Base-by-base conservation (phyloP, 1,139 yeast genomes). In the Magnusiomyces paraingens region DNA sequence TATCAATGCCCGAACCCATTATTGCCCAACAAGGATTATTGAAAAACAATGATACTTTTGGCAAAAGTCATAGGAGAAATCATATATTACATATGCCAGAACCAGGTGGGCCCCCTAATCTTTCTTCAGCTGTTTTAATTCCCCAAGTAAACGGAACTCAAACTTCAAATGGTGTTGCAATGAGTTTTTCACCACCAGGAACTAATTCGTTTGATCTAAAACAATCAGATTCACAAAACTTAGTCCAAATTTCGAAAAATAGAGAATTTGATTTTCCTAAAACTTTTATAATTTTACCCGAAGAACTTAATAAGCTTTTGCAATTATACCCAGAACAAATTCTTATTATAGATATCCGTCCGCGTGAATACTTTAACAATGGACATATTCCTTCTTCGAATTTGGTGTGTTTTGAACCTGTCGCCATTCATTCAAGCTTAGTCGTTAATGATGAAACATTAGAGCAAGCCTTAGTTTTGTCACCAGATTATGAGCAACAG, bases 361-460 rank as follows among this genome's bases (percentile, higher is more conserved):
- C 82, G 14, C 71, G 83, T 46, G 73, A 74, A 22, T 83, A 79
- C 45, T 87, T 77, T 66, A 76, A 79, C 47, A 73, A 73, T 51
- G 77, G 79, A 42, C 95, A 85, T 64, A 80, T 90, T 36, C 74
- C 76, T 20, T 70, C 76, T 39, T 66, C 71, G 1, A 78, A 83
- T 49, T 68, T 84, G 8, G 77, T 86, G 17, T 85, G 90, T 64
- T 78, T 89, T 14, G 95, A 86, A 55, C 96, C 96, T 0, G 70
- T 80, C 3, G 50, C 43, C n/a, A 47, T 73, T 81, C 4, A 69
- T 79, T 42, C 68, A 76, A 29, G 67, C 71, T 2, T 70, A 71
- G 8, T 73, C 77, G 58, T 74, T 77, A 1, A 91, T 84, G 61
- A 72, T 70, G 51, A 88, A 83, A 53, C 67, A 5, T 21, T 89